Evolutionary conservation across 768 basidiomycete species (phyloP), one percentile per base, ranked within the genome.

Genomic region (Tephrocybe rancida): DNA sequence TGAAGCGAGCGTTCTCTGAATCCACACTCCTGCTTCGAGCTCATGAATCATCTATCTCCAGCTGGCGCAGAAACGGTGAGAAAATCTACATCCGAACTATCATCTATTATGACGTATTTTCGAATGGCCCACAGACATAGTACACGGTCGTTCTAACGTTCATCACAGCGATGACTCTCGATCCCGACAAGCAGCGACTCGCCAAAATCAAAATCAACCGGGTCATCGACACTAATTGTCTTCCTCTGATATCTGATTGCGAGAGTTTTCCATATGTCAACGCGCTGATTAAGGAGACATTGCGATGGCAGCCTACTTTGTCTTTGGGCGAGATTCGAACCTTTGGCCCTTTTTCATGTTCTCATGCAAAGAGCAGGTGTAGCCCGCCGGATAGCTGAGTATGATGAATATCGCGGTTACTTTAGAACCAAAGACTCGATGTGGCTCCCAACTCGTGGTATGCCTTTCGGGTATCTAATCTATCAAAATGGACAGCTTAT

Each of bases 381-480:
- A 10, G 65, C 68, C 0, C 68, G 66, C 25, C 52, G 61, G 11
- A 61, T 60, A 2, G 56, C 62, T 5, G 44, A 41, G 0, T 64
- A 68, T 7, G 66, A 67, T 21, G 55, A 61, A 18, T 68, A 64
- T 19, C 55, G 67, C 11, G 70, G 65, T 1, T 67, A 65, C 48
- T 55, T 61, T 34, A 71, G 75, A 38, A 74, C 72, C 1, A 67
- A 69, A 51, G 73, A 73, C 51, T 52, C 75, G 5, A 32, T 71
- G 58, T 75, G 14, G 32, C 72, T 24, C 57, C 64, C 24, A 76
- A 76, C 25, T 58, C 66, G n/a, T 76, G 73, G 75, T 70, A 50
- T 55, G 27, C 35, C 27, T 37, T 13, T 37, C 6, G 16, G 5
- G 35, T 5, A 5, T 9, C 16, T 18, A 18, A 6, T 30, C 7